A percentile compares a stretch with the other conserved stretches of the same genome.
Conservation (phyloP, 1,284 basidiomycete species). For the Neonothopanus nambi region DNA sequence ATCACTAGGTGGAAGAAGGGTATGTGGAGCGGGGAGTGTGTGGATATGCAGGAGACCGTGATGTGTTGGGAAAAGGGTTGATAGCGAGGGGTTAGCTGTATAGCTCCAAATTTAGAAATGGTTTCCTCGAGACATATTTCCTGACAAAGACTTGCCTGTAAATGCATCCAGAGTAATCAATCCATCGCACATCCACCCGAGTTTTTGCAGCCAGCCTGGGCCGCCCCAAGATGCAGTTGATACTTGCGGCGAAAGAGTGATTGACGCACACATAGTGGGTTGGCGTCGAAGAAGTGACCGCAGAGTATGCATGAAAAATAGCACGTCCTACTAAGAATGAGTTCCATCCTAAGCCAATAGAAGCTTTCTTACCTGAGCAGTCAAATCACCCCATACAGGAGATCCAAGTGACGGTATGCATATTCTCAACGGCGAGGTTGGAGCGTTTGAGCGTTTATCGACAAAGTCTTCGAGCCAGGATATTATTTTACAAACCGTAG, state of each 20-base stretch:
- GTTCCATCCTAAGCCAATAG: conserved; percentile 13
- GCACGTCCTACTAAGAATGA: conserved; percentile 53
- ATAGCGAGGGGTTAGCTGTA: conserved; percentile 66
- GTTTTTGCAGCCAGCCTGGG: conserved; percentile 68
- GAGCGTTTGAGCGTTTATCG: conserved; percentile 17
- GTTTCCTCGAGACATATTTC: no score
- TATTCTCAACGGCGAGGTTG: conserved; percentile 51
- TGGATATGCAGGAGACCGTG: conserved; percentile 83
- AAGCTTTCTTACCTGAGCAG: conserved; percentile 44
- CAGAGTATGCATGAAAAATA: conserved; percentile 69
- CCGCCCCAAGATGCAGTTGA: conserved; percentile 59
- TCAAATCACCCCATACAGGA: conserved; percentile 68
- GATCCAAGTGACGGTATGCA: conserved; percentile 75
- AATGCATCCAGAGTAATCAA: conserved; percentile 79
- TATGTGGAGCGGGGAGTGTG: conserved; percentile 68
- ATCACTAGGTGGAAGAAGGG: conserved; percentile 72
- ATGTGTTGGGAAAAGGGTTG: conserved; percentile 74
- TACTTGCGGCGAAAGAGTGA: conserved; percentile 65
- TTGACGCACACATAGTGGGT: conserved; percentile 61
- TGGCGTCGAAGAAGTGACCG: conserved; percentile 60
- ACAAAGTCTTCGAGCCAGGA: conserved; percentile 8
- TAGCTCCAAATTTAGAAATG: background rate
- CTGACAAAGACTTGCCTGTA: conserved; percentile 63
- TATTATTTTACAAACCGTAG: background rate
- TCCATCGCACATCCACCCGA: conserved; percentile 81